Percentiles rank a stretch among this genome's conserved stretches.
Conservation (phyloP, 164 flowering plant species). For the Cinnamomum micranthum region DNA sequence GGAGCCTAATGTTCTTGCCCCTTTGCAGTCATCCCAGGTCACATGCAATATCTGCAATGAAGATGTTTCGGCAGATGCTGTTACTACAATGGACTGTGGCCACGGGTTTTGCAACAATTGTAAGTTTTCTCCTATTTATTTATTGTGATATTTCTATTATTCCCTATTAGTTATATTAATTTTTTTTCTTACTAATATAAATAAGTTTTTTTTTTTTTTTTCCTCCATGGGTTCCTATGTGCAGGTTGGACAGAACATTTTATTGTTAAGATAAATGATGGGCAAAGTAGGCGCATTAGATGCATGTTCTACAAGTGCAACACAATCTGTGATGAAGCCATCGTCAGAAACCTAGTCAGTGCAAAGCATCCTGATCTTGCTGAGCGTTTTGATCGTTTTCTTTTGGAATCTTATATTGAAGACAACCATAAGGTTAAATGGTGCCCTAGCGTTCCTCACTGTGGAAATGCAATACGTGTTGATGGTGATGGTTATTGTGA, state of each 20-base stretch:
- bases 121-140: constrained; percentile 2
- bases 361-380: constrained; percentile 59
- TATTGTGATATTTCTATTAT: background rate
- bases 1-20: constrained; percentile 20
- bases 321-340: constrained; percentile 77
- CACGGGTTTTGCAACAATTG: constrained; percentile 66
- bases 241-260: constrained; percentile 78
- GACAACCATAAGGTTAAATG: constrained; percentile 84
- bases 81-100: constrained; percentile 79
- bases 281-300: constrained; percentile 73
- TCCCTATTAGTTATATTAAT: background rate
- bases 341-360: constrained; percentile 57
- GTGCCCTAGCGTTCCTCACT: constrained; percentile 95
- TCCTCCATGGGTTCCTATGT: background rate
- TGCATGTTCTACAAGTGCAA: constrained; percentile 92
- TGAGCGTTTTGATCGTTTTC: constrained; percentile 75
- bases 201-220: constrained; percentile 1
- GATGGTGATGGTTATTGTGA: constrained; percentile 69
- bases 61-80: constrained; percentile 36
- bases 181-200: background rate
- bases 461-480: constrained; percentile 91
- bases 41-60: constrained; percentile 64
- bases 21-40: constrained; percentile 18
- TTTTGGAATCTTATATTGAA: constrained; percentile 82
- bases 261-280: constrained; percentile 76